These are phyloP conservation scores for Didymella lethalis DNA, from an alignment of 2,329 filamentous ascomycete species.

Conservation along the genomic window DNA sequence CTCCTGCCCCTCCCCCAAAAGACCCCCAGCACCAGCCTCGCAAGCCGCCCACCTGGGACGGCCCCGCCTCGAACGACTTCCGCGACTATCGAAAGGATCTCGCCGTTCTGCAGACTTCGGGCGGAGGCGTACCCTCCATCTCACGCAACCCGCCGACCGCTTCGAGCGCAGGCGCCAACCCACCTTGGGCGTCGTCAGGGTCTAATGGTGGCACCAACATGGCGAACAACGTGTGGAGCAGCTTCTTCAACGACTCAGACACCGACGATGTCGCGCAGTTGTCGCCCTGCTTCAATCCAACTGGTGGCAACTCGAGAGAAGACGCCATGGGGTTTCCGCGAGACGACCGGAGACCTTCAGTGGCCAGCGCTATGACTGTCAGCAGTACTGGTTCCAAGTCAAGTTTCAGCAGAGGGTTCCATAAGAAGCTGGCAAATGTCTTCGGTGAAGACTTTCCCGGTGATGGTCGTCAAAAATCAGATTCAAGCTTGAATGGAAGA, in stretches of 20 bases:
- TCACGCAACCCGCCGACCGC: slow-evolving; percentile 65
- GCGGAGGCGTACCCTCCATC: slow-evolving; percentile 65
- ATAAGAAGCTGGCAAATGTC: slow-evolving; percentile 87
- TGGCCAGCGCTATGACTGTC: slow-evolving; percentile 84
- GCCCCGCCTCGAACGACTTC: slow-evolving; percentile 65
- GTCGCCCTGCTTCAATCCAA: slow-evolving; percentile 70
- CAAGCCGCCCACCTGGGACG: slow-evolving; percentile 62
- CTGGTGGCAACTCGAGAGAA: slow-evolving; percentile 60
- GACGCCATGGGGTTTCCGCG: slow-evolving; percentile 56
- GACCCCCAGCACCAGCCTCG: slow-evolving; percentile 45
- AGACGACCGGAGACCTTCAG: slow-evolving; percentile 83
- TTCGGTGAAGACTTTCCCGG: slow-evolving; percentile 88
- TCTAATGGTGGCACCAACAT: slow-evolving; percentile 52
- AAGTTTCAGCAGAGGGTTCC: slow-evolving; percentile 70
- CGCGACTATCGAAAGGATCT: slow-evolving; percentile 76
- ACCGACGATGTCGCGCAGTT: slow-evolving; percentile 74
- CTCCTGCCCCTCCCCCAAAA: slow-evolving; percentile 48
- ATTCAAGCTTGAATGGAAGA: slow-evolving; percentile 65
- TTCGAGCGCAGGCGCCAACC: slow-evolving; percentile 59
- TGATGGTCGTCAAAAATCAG: slow-evolving; percentile 71
- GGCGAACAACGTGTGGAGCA: slow-evolving; percentile 58
- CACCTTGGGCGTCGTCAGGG: slow-evolving; percentile 60
- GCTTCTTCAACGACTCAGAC: slow-evolving; percentile 78
- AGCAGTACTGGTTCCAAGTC: slow-evolving; percentile 85
- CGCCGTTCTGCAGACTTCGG: slow-evolving; percentile 70